Conservation (phyloP, 768 basidiomycete genomes). For the Cystofilobasidium bisporidii region DNA sequence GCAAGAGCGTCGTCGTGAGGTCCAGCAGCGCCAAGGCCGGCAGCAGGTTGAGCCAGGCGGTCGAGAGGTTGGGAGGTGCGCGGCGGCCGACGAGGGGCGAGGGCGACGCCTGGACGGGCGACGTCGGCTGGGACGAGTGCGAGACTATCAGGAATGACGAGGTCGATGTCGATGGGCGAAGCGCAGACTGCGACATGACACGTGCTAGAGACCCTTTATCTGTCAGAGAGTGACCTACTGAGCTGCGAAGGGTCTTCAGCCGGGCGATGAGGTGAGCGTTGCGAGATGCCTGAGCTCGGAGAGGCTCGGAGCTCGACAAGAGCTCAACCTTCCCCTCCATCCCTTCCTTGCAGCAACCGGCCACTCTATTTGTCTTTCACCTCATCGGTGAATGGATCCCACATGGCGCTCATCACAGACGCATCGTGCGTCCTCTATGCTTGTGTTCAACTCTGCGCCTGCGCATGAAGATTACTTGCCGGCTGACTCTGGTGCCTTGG, state of each 20-base stretch:
- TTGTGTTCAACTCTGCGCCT: not conserved
- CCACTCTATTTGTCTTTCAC: not conserved
- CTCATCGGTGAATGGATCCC: not conserved
- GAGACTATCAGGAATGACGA: not conserved
- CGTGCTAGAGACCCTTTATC: too few relatives aligned
- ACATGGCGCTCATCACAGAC: slow-evolving; percentile 25
- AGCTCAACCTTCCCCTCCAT: too few relatives aligned
- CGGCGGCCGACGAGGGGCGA: not conserved
- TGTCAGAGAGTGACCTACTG: too few relatives aligned
- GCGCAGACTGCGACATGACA: not conserved
- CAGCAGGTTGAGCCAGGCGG: too few relatives aligned
- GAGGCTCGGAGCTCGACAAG: too few relatives aligned
- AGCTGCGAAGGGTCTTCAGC: too few relatives aligned
- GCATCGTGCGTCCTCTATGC: not conserved
- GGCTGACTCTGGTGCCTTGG: not conserved
- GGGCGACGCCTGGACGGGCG: too few relatives aligned
- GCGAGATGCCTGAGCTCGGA: too few relatives aligned
- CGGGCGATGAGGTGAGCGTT: too few relatives aligned
- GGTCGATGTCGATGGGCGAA: not conserved
- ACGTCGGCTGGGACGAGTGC: not conserved
- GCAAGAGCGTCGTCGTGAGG: not conserved
- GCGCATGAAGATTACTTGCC: not conserved
- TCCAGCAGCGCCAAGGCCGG: not conserved
- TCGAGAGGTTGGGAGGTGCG: too few relatives aligned
- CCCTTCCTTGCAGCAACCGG: too few relatives aligned